Conservation (phyloP, 2,329 filamentous ascomycete species). For the Verticillium nubilum region DNA sequence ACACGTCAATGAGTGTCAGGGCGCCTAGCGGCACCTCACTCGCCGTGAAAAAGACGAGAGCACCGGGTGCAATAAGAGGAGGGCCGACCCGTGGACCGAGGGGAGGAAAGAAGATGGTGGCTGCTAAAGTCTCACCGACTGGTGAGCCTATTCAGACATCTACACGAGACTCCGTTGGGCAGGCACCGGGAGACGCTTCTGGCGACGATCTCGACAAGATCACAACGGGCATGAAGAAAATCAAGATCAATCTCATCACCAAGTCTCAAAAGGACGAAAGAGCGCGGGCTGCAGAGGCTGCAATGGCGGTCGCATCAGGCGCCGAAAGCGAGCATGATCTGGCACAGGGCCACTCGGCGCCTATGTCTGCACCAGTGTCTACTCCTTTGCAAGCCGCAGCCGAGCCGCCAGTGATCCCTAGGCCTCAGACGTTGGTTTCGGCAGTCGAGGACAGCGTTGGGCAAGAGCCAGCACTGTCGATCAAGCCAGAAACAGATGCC, state of each 20-base stretch:
- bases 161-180: background rate
- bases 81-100: conserved; percentile 29
- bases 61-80: conserved; percentile 36
- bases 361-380: no score
- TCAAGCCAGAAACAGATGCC: background rate
- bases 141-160: background rate
- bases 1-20: conserved; percentile 35
- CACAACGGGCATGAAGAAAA: conserved; percentile 54
- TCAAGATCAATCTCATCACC: conserved; percentile 57
- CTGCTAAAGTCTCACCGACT: conserved; percentile 7
- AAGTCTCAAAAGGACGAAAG: conserved; percentile 52
- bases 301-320: background rate
- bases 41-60: conserved; percentile 55
- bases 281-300: conserved; percentile 23
- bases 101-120: conserved; percentile 27
- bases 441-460: background rate
- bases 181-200: conserved; percentile 10
- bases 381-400: background rate
- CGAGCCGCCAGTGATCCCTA: background rate
- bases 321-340: no score
- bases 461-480: background rate
- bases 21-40: conserved; percentile 30
- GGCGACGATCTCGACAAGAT: conserved; percentile 47
- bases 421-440: background rate
- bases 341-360: background rate